Evolutionary conservation across 139 green algal genomes (phyloP).

Genomic region (Chlamydomonas schloesseri): DNA sequence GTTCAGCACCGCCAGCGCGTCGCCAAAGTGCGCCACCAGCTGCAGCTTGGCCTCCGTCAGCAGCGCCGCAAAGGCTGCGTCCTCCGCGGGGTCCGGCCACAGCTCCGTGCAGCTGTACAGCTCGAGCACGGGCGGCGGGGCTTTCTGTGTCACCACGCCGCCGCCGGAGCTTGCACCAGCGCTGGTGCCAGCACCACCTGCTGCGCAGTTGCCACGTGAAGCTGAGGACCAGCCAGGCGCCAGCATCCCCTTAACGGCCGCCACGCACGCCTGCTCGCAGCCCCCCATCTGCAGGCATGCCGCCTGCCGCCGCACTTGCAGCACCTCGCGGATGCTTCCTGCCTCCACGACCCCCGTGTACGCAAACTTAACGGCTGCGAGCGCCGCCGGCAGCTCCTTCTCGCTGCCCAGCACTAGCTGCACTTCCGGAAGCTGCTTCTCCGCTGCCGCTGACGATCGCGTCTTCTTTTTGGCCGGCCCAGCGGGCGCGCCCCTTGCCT

Average conservation of each 20-base stretch:
- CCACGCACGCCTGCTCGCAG: conserved; percentile 12
- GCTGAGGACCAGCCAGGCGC: no score
- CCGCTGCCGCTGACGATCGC: no score
- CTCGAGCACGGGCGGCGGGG: conserved; percentile 16
- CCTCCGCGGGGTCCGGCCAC: background rate
- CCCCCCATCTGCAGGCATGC: background rate
- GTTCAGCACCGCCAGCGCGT: background rate
- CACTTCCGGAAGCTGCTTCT: background rate
- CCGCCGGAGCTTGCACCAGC: no score
- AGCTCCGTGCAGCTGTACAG: background rate
- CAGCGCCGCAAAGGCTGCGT: background rate
- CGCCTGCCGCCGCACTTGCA: background rate
- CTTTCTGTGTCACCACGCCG: no score
- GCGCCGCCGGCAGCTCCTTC: background rate
- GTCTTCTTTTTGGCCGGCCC: no score
- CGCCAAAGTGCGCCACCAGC: background rate
- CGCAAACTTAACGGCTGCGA: background rate
- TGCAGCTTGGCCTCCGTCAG: background rate
- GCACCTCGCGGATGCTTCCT: background rate
- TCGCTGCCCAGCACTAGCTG: background rate
- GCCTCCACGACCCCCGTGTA: conserved; percentile 21
- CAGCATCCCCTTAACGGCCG: background rate
- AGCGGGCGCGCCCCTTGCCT: no score
- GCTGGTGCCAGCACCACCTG: background rate
- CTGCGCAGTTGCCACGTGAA: no score